Conservation (phyloP, 352 stramenopile species). For the Lagenidium sp. region DNA sequence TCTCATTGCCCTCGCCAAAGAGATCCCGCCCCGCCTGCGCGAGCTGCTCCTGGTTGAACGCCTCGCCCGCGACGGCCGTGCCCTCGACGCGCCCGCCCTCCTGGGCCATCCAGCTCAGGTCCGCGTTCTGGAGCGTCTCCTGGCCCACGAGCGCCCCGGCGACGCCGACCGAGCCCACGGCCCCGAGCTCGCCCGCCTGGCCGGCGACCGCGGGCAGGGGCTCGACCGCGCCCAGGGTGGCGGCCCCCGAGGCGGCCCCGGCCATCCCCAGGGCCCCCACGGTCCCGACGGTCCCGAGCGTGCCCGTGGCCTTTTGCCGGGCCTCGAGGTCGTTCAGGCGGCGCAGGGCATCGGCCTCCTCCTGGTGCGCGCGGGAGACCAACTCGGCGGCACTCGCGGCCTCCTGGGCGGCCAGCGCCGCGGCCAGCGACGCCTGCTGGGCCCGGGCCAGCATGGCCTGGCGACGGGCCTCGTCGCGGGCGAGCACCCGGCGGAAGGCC, state of each 20-base stretch:
- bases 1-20: slow-evolving; percentile 75
- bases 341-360: slow-evolving; percentile 67
- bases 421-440: slow-evolving; percentile 61
- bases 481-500: slow-evolving; percentile 52
- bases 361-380: slow-evolving; percentile 58
- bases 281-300: slow-evolving; percentile 44
- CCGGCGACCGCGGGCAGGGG: slow-evolving; percentile 47
- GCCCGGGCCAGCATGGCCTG: slow-evolving; percentile 55
- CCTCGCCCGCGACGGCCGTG: slow-evolving; percentile 64
- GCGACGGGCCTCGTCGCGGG: slow-evolving; percentile 64
- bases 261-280: slow-evolving; percentile 39
- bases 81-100: slow-evolving; percentile 75
- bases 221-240: slow-evolving; percentile 66
- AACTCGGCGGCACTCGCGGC: slow-evolving; percentile 62
- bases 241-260: slow-evolving; percentile 31
- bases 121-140: slow-evolving; percentile 73
- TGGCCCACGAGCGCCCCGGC: slow-evolving; percentile 63
- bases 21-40: slow-evolving; percentile 77
- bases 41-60: slow-evolving; percentile 69
- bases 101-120: slow-evolving; percentile 80
- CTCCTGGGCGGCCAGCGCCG: slow-evolving; percentile 65
- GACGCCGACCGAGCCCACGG: slow-evolving; percentile 67
- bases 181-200: slow-evolving; percentile 68
- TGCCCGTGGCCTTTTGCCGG: slow-evolving; percentile 33
- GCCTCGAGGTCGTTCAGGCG: slow-evolving; percentile 52